A percentile compares a stretch with the other conserved stretches of the same genome.
phyloP scores from a whole-genome alignment of 441 rosid species.

The Bocquillonia castaneifolia region DNA sequence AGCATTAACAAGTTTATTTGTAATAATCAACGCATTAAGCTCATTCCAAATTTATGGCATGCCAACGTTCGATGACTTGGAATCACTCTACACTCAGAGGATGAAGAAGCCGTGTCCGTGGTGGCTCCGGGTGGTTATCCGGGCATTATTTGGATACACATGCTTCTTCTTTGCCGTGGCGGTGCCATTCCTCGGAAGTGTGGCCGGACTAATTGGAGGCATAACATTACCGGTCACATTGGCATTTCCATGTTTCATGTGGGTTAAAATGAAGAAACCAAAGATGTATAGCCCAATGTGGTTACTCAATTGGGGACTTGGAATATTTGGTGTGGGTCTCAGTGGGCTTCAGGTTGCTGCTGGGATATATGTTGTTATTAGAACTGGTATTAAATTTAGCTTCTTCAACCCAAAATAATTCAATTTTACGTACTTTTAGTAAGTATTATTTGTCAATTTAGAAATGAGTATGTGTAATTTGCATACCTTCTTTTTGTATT shows the following conservation, averaged over 20 bases:
- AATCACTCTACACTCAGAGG: slow-evolving; percentile 43
- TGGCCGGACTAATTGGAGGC: slow-evolving; percentile 75
- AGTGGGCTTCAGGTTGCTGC: slow-evolving; percentile 44
- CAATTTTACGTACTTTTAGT: neutral
- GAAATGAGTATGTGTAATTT: neutral
- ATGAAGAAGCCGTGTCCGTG: slow-evolving; percentile 51
- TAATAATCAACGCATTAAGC: slow-evolving; percentile 55
- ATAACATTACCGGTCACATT: slow-evolving; percentile 61
- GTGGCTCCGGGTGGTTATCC: slow-evolving; percentile 54
- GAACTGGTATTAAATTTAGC: slow-evolving; percentile 43
- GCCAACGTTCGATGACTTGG: slow-evolving; percentile 68
- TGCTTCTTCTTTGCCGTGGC: slow-evolving; percentile 62
- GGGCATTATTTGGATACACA: slow-evolving; percentile 43
- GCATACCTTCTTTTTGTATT: neutral
- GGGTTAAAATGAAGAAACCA: slow-evolving; percentile 68
- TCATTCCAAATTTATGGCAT: slow-evolving; percentile 79
- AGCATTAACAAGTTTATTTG: slow-evolving; percentile 53
- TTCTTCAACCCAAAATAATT: slow-evolving; percentile 58
- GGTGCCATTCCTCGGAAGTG: slow-evolving; percentile 52
- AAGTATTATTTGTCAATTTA: neutral
- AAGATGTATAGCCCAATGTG: slow-evolving; percentile 41
- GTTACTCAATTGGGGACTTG: slow-evolving; percentile 62
- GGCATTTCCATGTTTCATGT: slow-evolving; percentile 79
- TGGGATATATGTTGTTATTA: slow-evolving; percentile 42
- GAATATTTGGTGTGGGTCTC: slow-evolving; percentile 44